Base-by-base conservation (phyloP, 1,284 basidiomycete species). In the Sporisorium scitamineum region DNA sequence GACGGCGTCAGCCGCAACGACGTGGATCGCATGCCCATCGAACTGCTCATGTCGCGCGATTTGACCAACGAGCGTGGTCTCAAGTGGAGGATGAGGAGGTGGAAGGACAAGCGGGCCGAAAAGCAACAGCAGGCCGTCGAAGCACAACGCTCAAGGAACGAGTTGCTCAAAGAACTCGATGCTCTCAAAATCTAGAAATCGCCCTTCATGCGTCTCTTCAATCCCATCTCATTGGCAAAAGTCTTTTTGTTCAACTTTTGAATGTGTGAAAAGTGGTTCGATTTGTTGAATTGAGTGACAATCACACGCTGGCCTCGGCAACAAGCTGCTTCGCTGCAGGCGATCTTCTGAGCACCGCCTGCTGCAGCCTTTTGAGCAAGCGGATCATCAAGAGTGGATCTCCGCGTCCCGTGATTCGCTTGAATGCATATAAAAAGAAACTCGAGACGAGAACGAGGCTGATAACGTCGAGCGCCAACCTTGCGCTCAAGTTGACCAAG, bases 1-100 rank as follows among this genome's bases (percentile, higher is more conserved):
- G 41, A 67, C 4, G 58, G 58, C 7, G 59, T 80, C 47, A 64
- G 55, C 42, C 65, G 70, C 37, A 66, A 65, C 61, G 79, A 84
- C 22, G 65, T 84, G 6, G 81, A 85, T 57, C 63, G 72, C 20
- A 81, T 84, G 82, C 83, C 83, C 20, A 79, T 85, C 54, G 83
- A 85, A 61, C 63, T 85, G 34, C 72, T 85, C 53, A 85, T 85
- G 83, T 45, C 65, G 34, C 61, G 72, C 20, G 83, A 85, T 31
- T 74, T 85, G 18, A 64, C 70, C 41, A 85, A 85, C 67, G 67
- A 78, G 50, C 59, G 57, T 11, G 80, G 81, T 39, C 76, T 80
- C 61, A 82, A 81, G 54, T 80, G 78, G 79, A 72, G 82, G 37
- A 84, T 83, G 80, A 67, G 78, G 52, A 68, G 76, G 26, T 82